phyloP scores from a whole-genome alignment of 1,139 yeast genomes.

The Pneumocystis oryctolagi region DNA sequence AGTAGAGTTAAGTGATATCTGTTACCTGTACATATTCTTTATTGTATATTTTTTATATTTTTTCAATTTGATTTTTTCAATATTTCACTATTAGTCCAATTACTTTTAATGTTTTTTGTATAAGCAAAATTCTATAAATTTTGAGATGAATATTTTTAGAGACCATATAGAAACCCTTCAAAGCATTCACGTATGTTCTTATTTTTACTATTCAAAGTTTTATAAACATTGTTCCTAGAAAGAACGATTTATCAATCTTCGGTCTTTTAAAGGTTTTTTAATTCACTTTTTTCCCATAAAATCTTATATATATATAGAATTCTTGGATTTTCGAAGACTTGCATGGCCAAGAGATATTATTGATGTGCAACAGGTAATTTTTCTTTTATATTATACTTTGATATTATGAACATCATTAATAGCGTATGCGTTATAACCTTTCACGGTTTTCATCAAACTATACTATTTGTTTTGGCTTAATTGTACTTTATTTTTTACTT shows the following conservation, averaged over 20 bases:
- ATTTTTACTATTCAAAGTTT: background rate
- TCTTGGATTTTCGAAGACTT: slow-evolving; percentile 76
- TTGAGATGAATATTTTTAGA: background rate
- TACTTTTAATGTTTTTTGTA: background rate
- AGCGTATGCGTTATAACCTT: slow-evolving; percentile 32
- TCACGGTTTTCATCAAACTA: slow-evolving; percentile 83
- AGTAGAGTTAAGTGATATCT: background rate
- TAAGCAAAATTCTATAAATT: background rate
- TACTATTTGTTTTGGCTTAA: slow-evolving; percentile 53
- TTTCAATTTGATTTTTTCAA: background rate
- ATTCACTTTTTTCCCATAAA: slow-evolving; percentile 9
- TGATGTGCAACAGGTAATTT: slow-evolving; percentile 76
- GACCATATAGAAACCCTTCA: background rate
- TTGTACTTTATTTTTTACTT: slow-evolving; percentile 56
- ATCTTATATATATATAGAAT: slow-evolving; percentile 20
- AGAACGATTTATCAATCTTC: slow-evolving; percentile 46
- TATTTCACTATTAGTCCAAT: background rate
- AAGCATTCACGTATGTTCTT: background rate
- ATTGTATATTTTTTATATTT: background rate
- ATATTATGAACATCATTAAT: background rate
- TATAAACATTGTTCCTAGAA: background rate
- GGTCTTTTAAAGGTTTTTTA: slow-evolving; percentile 60
- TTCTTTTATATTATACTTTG: slow-evolving; percentile 28
- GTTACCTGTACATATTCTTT: background rate
- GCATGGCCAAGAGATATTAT: slow-evolving; percentile 83